Evolutionary conservation across 163 green algal genomes (phyloP).

Genomic region (Chlamydomonas reinhardtii): DNA sequence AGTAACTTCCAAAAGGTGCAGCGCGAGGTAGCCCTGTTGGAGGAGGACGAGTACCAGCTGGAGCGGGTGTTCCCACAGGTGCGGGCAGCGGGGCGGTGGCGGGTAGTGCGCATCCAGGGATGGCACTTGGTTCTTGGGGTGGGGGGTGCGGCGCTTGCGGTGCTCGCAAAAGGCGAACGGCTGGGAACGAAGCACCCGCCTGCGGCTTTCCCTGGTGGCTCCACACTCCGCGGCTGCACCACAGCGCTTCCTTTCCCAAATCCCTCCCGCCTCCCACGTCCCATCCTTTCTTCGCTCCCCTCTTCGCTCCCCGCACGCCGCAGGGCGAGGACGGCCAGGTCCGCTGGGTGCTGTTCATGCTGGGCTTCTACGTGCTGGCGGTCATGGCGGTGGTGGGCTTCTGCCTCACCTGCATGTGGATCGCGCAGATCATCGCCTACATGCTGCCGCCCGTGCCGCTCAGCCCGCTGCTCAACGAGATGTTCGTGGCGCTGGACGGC

Average conservation of each 20-base stretch:
- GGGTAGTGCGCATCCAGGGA: no score
- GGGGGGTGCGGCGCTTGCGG: no score
- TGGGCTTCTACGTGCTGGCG: constrained; percentile 88
- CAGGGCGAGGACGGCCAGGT: constrained; percentile 94
- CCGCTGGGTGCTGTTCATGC: constrained; percentile 90
- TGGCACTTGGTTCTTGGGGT: no score
- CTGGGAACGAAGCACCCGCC: no score
- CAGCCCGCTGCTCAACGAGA: constrained; percentile 89
- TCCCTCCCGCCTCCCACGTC: no score
- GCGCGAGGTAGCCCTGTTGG: constrained; percentile 86
- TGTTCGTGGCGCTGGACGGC: constrained; percentile 80
- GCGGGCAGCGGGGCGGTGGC: not conserved
- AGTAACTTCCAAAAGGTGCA: constrained; percentile 83
- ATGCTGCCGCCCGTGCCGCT: constrained; percentile 89
- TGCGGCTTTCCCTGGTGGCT: not conserved
- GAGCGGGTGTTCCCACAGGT: constrained; percentile 86
- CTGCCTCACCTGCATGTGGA: constrained; percentile 84
- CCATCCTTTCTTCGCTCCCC: no score
- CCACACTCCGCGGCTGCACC: no score
- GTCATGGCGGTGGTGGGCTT: constrained; percentile 83
- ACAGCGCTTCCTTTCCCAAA: no score
- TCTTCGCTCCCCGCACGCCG: no score
- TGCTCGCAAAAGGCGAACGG: no score
- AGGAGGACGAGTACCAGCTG: constrained; percentile 92
- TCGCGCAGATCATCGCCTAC: constrained; percentile 96